Evolutionary conservation across 2,329 filamentous ascomycete species (phyloP).

Genomic region (Magnaporthales sp.): DNA sequence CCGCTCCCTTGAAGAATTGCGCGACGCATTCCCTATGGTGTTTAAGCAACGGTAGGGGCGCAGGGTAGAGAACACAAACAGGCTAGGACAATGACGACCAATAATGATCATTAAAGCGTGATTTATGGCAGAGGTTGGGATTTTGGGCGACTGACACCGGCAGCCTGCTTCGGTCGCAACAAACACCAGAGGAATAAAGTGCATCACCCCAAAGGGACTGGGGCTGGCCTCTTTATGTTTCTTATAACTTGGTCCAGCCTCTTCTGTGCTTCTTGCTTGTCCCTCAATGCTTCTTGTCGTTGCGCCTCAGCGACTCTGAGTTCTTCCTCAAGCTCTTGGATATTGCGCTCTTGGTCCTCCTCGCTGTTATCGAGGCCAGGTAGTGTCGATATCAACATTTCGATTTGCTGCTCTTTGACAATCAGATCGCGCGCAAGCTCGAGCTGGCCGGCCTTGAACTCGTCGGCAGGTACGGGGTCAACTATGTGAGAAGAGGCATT

Average conservation of each 20-base stretch:
- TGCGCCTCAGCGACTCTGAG: slow-evolving; percentile 54
- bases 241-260: slow-evolving; percentile 54
- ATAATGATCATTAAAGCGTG: background rate
- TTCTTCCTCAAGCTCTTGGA: slow-evolving; percentile 57
- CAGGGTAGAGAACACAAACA: background rate
- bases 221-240: slow-evolving; percentile 48
- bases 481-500: slow-evolving; percentile 27
- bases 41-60: slow-evolving; percentile 40
- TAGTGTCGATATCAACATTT: slow-evolving; percentile 63
- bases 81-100: background rate
- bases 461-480: slow-evolving; percentile 51
- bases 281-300: slow-evolving; percentile 52
- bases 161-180: background rate
- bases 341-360: slow-evolving; percentile 61
- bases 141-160: background rate
- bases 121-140: background rate
- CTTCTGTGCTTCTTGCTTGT: slow-evolving; percentile 51
- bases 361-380: slow-evolving; percentile 75
- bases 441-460: slow-evolving; percentile 57
- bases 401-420: slow-evolving; percentile 75
- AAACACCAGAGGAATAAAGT: slow-evolving; percentile 13
- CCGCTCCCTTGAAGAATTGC: slow-evolving; percentile 64
- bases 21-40: slow-evolving; percentile 69
- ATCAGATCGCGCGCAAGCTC: slow-evolving; percentile 72
- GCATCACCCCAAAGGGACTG: slow-evolving; percentile 7